Percentiles rank a stretch among this genome's conserved stretches.
phyloP scores from a whole-genome alignment of 108 stramenopile genomes.

The Nitzschia sp. region DNA sequence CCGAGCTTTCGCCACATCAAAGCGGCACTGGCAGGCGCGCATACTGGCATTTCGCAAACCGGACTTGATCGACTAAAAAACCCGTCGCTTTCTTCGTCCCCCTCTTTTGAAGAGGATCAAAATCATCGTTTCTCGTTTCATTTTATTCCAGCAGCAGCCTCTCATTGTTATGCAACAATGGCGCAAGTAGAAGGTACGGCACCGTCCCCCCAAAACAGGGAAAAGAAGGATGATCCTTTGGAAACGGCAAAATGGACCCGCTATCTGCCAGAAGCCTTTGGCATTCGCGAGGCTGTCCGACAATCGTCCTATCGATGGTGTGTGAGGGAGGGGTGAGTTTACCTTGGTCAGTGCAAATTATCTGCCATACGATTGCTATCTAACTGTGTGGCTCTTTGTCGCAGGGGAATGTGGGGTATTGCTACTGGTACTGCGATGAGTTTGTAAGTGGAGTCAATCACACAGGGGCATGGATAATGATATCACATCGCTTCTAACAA shows the following conservation, averaged over 20 bases:
- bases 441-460: slow-evolving; percentile 50
- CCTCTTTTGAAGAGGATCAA: too few species aligned
- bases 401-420: slow-evolving; percentile 74
- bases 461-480: too few species aligned
- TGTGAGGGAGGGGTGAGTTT: slow-evolving; percentile 66
- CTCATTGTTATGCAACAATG: background rate
- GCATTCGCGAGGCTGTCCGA: slow-evolving; percentile 70
- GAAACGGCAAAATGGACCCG: slow-evolving; percentile 66
- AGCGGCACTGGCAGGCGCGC: too few species aligned
- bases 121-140: background rate
- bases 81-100: too few species aligned
- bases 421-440: slow-evolving; percentile 85
- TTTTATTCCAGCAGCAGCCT: too few species aligned
- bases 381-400: too few species aligned
- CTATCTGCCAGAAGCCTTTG: slow-evolving; percentile 74
- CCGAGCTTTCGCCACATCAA: too few species aligned
- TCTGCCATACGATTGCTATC: background rate
- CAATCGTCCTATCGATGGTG: slow-evolving; percentile 82
- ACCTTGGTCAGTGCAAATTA: background rate
- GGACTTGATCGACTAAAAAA: too few species aligned
- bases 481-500: too few species aligned
- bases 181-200: background rate
- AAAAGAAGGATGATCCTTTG: slow-evolving; percentile 13
- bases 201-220: background rate
- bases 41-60: too few species aligned